A percentile compares a stretch with the other conserved stretches of the same genome.
Conservation (phyloP, 179 eudicot species). For the Actinidia polygama region DNA sequence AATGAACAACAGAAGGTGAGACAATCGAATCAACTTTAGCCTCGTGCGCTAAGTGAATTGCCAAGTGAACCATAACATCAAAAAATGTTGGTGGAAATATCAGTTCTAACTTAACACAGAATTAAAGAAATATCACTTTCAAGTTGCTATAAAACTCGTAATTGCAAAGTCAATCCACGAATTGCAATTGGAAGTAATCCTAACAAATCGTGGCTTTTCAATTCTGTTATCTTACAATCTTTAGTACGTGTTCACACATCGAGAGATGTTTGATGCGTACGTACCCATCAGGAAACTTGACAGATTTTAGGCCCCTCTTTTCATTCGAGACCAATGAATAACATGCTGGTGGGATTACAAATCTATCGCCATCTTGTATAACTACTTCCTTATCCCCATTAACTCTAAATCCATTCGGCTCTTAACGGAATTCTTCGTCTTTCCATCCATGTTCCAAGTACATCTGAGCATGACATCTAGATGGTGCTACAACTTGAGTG, state of each 20-base stretch:
- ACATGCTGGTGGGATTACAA: no score
- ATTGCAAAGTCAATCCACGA: background rate
- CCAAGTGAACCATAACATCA: background rate
- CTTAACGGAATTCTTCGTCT: background rate
- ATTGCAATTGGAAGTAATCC: background rate
- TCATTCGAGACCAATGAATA: no score
- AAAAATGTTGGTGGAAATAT: background rate
- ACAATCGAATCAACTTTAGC: background rate
- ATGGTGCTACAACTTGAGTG: slow-evolving; percentile 18
- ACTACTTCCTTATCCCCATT: no score
- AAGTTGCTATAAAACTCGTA: background rate
- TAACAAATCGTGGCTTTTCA: background rate
- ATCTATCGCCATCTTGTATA: no score
- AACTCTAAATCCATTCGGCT: background rate
- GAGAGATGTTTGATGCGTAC: no score
- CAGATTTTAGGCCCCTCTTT: no score
- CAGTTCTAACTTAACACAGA: no score
- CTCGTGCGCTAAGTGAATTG: background rate
- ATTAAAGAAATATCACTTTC: background rate
- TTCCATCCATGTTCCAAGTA: background rate
- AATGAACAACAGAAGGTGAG: background rate
- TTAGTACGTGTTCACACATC: background rate
- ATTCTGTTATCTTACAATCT: background rate
- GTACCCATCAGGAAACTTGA: no score
- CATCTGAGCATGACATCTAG: background rate